Percentiles rank a stretch among this genome's conserved stretches.
Evolutionary conservation across 192 early-diverging fungal genomes (phyloP).

Genomic region (Chytriomyces hyalinus): DNA sequence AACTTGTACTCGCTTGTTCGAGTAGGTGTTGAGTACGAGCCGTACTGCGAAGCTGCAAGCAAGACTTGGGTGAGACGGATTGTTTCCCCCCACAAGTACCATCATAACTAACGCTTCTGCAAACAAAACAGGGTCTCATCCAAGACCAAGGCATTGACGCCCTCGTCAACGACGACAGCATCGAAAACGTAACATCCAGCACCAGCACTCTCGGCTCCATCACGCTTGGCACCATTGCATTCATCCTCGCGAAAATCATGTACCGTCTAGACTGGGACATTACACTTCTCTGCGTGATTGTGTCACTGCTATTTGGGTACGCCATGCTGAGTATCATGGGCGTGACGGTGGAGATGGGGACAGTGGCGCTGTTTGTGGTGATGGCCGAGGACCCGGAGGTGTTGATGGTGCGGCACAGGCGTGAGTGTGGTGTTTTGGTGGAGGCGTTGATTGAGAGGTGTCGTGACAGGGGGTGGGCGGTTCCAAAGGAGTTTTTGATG

Average conservation of each 20-base stretch:
- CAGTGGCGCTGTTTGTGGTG: constrained; percentile 26
- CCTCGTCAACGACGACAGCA: constrained; percentile 17
- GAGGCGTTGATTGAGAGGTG: constrained; percentile 20
- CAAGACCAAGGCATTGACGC: constrained; percentile 17
- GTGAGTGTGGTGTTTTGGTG: constrained; percentile 11
- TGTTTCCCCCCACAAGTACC: not conserved
- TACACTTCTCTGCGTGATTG: not conserved
- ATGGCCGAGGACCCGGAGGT: constrained; percentile 31
- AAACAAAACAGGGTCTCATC: not conserved
- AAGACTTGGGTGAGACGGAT: constrained; percentile 22
- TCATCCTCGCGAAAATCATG: constrained; percentile 5
- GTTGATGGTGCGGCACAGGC: not conserved
- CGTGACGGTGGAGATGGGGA: constrained; percentile 32
- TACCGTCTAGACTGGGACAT: constrained; percentile 24
- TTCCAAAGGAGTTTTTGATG: not conserved
- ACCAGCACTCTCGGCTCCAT: constrained; percentile 6
- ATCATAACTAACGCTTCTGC: not conserved
- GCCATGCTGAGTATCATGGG: constrained; percentile 32
- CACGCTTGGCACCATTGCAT: constrained; percentile 8
- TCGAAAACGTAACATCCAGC: not conserved
- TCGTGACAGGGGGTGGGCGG: constrained; percentile 6
- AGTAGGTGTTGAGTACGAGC: constrained; percentile 26
- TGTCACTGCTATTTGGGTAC: constrained; percentile 26
- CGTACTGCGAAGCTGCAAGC: constrained; percentile 20
- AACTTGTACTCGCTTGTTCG: constrained; percentile 27